Conservation (phyloP, 176 grass and related monocot genomes). For the Elymus sibiricus region DNA sequence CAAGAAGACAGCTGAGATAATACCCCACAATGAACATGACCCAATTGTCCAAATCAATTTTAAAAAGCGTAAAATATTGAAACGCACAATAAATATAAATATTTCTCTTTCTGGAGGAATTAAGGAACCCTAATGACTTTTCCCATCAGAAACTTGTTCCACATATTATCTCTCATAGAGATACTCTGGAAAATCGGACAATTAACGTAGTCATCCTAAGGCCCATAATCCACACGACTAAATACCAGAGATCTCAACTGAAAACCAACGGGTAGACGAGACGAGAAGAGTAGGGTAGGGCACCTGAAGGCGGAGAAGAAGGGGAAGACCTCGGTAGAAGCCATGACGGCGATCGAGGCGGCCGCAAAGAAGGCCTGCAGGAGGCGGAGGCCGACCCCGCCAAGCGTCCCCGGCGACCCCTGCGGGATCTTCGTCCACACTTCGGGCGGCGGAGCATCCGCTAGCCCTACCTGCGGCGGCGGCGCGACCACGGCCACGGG, state of each 20-base stretch:
- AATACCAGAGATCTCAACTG: background rate
- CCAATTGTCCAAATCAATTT: background rate
- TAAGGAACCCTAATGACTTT: background rate
- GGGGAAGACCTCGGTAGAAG: constrained; percentile 63
- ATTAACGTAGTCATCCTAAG: background rate
- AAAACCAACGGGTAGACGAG: background rate
- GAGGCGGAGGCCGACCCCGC: constrained; percentile 57
- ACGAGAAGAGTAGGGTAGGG: background rate
- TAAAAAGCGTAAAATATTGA: background rate
- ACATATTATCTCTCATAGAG: background rate
- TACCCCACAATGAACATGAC: background rate
- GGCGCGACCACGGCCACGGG: constrained; percentile 72
- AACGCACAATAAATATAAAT: background rate
- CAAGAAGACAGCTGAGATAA: background rate
- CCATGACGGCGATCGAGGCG: constrained; percentile 64
- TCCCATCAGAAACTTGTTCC: background rate
- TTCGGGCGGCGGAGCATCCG: constrained; percentile 50
- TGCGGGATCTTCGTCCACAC: constrained; percentile 71
- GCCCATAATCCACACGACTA: background rate
- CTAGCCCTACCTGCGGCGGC: constrained; percentile 10
- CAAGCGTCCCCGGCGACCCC: constrained; percentile 64
- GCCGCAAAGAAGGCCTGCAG: constrained; percentile 64
- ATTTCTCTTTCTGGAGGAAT: background rate
- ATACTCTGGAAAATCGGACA: background rate
- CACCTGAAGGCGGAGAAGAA: constrained; percentile 89